Evolutionary conservation across 805 yeast species (phyloP).

Genomic region (Brettanomyces anomalus): DNA sequence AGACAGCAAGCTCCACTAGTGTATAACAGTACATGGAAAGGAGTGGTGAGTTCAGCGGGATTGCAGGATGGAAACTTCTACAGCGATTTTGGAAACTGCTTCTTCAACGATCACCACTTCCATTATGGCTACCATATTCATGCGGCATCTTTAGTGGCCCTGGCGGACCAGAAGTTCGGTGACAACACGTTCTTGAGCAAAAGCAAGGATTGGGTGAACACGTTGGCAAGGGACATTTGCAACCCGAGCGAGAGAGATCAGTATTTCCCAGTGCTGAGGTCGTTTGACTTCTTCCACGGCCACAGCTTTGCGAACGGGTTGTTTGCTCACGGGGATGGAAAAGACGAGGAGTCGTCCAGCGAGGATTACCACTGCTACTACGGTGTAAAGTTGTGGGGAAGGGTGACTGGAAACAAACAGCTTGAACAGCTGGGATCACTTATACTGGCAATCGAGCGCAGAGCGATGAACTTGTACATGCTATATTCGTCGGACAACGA

Average conservation of each 20-base stretch:
- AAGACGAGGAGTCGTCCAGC: conserved; percentile 61
- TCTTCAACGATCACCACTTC: conserved; percentile 82
- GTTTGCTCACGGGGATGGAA: conserved; percentile 54
- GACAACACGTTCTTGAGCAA: conserved; percentile 39
- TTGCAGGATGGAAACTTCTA: conserved; percentile 26
- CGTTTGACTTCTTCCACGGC: conserved; percentile 65
- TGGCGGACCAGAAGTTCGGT: conserved; percentile 45
- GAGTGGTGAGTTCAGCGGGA: conserved; percentile 63
- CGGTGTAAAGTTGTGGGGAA: conserved; percentile 64
- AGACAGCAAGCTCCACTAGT: conserved; percentile 62
- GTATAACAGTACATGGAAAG: conserved; percentile 76
- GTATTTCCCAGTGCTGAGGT: conserved; percentile 55
- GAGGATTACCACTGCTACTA: conserved; percentile 67
- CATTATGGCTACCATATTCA: conserved; percentile 80
- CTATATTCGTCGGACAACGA: conserved; percentile 38
- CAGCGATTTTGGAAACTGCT: conserved; percentile 60
- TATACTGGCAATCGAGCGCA: conserved; percentile 45
- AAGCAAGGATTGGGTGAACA: conserved; percentile 49
- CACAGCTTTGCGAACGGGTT: conserved; percentile 74
- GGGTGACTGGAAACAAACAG: conserved; percentile 40
- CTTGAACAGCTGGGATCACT: conserved; percentile 49
- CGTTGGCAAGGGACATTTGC: conserved; percentile 57
- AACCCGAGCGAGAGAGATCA: conserved; percentile 46
- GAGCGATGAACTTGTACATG: conserved; percentile 50
- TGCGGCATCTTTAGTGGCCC: conserved; percentile 74